Evolutionary conservation across 2,329 filamentous ascomycete genomes (phyloP).

Genomic region (Trichoderma sp.): DNA sequence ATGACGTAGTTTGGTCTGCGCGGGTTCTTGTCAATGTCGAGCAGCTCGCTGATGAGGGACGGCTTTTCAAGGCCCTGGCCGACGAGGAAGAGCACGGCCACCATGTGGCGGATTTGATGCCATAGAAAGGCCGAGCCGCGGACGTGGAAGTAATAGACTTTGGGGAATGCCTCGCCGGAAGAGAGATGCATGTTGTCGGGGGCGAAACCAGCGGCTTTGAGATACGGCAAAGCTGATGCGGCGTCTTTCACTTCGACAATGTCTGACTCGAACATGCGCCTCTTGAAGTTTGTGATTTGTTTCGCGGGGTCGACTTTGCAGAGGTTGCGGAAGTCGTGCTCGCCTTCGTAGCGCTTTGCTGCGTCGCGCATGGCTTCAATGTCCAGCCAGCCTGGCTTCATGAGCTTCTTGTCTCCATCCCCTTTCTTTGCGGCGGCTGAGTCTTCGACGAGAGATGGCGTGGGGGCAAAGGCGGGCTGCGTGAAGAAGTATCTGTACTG

Average conservation of each 20-base stretch:
- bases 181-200: constrained; percentile 27
- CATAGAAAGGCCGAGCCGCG: constrained; percentile 92
- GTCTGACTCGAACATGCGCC: constrained; percentile 77
- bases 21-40: constrained; percentile 72
- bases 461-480: constrained; percentile 79
- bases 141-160: constrained; percentile 85
- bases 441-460: constrained; percentile 37
- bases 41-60: constrained; percentile 68
- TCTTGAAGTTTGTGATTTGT: constrained; percentile 80
- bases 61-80: constrained; percentile 84
- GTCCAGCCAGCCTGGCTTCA: constrained; percentile 77
- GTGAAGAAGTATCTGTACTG: constrained; percentile 98
- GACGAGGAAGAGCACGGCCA: constrained; percentile 87
- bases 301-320: constrained; percentile 92
- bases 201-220: constrained; percentile 45
- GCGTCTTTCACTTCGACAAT: constrained; percentile 69
- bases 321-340: constrained; percentile 95
- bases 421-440: constrained; percentile 20
- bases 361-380: constrained; percentile 83
- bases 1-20: constrained; percentile 85
- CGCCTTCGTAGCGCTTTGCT: constrained; percentile 75
- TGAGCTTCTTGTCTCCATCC: constrained; percentile 17
- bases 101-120: constrained; percentile 97
- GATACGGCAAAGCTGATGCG: constrained; percentile 57
- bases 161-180: constrained; percentile 45